Conservation (phyloP, 345 rosid genomes). For the Populus euphratica region DNA sequence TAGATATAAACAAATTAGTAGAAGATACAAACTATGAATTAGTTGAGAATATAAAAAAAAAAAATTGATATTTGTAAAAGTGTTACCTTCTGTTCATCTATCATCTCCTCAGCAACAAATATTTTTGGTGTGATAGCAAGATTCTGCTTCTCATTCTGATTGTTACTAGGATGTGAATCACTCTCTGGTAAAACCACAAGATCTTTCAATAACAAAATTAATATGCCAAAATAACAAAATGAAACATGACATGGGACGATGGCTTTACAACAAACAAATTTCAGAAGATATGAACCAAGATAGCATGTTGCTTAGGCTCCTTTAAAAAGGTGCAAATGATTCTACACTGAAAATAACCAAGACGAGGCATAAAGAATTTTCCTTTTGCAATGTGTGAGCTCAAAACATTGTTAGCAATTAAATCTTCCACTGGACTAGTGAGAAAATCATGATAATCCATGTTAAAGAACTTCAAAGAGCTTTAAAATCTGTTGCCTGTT, state of each 20-base stretch:
- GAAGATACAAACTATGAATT: not conserved
- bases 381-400: not conserved
- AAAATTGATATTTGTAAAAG: slow-evolving; percentile 1
- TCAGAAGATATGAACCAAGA: not conserved
- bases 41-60: not conserved
- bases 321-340: not conserved
- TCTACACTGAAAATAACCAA: not conserved
- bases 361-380: not conserved
- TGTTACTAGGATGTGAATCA: slow-evolving; percentile 29
- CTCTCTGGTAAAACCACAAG: slow-evolving; percentile 38
- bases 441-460: not conserved
- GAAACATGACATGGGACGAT: not conserved
- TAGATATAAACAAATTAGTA: slow-evolving; percentile 11
- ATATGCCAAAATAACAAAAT: not conserved
- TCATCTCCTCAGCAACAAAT: slow-evolving; percentile 56
- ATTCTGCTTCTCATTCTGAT: slow-evolving; percentile 46
- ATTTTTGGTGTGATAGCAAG: slow-evolving; percentile 43
- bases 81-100: slow-evolving; percentile 70
- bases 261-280: not conserved
- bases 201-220: slow-evolving; percentile 1
- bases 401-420: not conserved
- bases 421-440: not conserved
- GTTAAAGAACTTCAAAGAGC: not conserved
- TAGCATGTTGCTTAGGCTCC: not conserved
- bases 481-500: not conserved